phyloP scores from a whole-genome alignment of 768 basidiomycete species.

The Phylloporus arenicola region DNA sequence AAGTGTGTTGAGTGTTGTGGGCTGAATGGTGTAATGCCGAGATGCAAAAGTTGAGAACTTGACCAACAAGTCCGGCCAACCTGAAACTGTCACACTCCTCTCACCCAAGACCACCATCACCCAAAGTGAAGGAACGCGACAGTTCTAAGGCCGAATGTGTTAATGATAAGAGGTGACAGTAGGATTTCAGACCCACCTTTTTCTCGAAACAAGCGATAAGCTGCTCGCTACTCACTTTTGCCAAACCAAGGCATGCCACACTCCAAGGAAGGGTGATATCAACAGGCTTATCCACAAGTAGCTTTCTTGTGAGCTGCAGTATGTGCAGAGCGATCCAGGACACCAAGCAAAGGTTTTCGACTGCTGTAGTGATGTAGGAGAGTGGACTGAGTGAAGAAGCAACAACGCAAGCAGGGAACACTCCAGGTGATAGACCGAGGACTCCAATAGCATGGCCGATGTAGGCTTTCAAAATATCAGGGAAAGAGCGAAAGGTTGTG shows the following conservation, averaged over 20 bases:
- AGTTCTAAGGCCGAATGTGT: conserved; percentile 6
- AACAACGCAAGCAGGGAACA: conserved; percentile 49
- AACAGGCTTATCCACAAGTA: conserved; percentile 15
- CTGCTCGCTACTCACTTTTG: conserved; percentile 18
- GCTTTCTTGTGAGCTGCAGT: conserved; percentile 27
- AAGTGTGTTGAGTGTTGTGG: conserved; percentile 44
- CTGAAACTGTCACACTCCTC: conserved; percentile 51
- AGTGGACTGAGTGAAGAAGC: conserved; percentile 38
- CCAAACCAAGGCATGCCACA: conserved; percentile 35
- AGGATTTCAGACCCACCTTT: conserved; percentile 9
- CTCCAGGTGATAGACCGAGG: conserved; percentile 54
- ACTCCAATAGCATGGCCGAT: conserved; percentile 33
- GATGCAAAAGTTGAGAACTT: conserved; percentile 38
- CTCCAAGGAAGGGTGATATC: conserved; percentile 40
- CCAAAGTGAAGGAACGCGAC: conserved; percentile 29
- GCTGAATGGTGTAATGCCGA: conserved; percentile 32
- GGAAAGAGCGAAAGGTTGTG: conserved; percentile 17
- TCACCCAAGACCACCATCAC: conserved; percentile 49
- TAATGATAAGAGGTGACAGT: not conserved
- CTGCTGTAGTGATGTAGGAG: conserved; percentile 39
- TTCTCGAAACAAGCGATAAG: conserved; percentile 23
- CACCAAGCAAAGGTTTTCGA: conserved; percentile 46
- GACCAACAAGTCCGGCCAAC: conserved; percentile 45
- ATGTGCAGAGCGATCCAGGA: conserved; percentile 50
- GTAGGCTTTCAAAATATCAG: conserved; percentile 32